Base-by-base conservation (phyloP, 2,329 filamentous ascomycete genomes). In the Hymenoscyphus linearis region DNA sequence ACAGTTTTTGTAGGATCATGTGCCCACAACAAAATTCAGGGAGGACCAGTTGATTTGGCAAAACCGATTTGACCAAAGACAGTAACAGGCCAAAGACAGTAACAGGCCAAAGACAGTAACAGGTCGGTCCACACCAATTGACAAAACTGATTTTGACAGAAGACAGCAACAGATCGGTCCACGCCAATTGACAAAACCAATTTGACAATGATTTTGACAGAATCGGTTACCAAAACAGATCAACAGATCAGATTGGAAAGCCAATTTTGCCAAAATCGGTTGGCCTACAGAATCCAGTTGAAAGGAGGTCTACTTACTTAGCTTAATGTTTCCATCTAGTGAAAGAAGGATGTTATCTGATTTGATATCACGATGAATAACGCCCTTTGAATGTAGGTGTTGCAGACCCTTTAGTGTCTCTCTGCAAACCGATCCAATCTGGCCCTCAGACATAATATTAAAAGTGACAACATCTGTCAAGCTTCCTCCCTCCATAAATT, bases 351-450 rank as follows among this genome's bases (percentile, higher is more conserved):
- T 96, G 75, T 99, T 99, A 77, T 99, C 95, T 0, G 93, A 98
- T 78, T 99, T 99, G 79, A 99, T 99, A 73, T 99, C 95, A 71
- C 95, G 88, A 76, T 99, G 95, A 66, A 99, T 99, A 47, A 99
- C 95, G 60, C 93, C 93, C 77, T 98, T 98, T 14, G 93, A 97
- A 74, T 99, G 95, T 60, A 99, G 78, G 76, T 98, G 95, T 73
- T 98, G 93, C 69, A 99, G 78, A 5, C 95, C 95, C 74, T 90
- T 89, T 52, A 98, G 79, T 25, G 92, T 96, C 82, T 99, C 95
- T 70, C 91, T 83, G 77, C 93, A 98, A 22, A 99, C 93, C 2
- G 93, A 91, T 10, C 95, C 93, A 72, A 99, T 98, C 77, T 98
- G 95, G 2, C 91, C 91, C 75, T 99, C 95, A 7, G 89, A 93